Evolutionary conservation across 352 stramenopile genomes (phyloP).

Genomic region (Thalassiosira allenii): DNA sequence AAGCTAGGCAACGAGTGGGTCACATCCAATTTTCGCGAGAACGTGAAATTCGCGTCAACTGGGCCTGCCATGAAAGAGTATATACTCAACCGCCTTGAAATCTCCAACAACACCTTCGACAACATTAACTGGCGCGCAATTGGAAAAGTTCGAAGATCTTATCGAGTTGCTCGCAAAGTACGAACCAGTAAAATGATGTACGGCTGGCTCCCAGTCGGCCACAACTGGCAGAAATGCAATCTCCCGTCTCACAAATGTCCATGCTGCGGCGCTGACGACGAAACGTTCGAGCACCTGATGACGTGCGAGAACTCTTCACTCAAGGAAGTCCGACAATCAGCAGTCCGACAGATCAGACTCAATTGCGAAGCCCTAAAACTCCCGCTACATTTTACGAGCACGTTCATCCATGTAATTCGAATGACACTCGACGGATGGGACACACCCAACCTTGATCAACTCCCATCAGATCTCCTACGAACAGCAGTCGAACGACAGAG

Average conservation of each 20-base stretch:
- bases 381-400: not conserved
- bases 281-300: constrained; percentile 15
- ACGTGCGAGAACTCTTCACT: not conserved
- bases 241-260: constrained; percentile 7
- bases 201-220: constrained; percentile 13
- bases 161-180: not conserved
- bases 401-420: not conserved
- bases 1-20: constrained; percentile 17
- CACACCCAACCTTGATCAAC: too few species aligned
- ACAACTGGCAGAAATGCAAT: constrained; percentile 21
- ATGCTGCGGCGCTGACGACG: constrained; percentile 12
- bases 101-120: not conserved
- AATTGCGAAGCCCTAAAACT: not conserved
- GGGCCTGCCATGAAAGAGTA: not conserved
- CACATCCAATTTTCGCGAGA: constrained; percentile 9
- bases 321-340: too few species aligned
- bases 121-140: constrained; percentile 12
- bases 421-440: too few species aligned
- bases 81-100: not conserved
- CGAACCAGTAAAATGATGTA: constrained; percentile 25
- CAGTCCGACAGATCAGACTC: too few species aligned
- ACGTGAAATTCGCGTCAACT: not conserved
- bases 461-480: too few species aligned
- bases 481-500: not conserved
- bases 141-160: not conserved